These are phyloP conservation scores for Phytomonas sp. DNA, from an alignment of 208 protist species.

Conservation along the genomic window DNA sequence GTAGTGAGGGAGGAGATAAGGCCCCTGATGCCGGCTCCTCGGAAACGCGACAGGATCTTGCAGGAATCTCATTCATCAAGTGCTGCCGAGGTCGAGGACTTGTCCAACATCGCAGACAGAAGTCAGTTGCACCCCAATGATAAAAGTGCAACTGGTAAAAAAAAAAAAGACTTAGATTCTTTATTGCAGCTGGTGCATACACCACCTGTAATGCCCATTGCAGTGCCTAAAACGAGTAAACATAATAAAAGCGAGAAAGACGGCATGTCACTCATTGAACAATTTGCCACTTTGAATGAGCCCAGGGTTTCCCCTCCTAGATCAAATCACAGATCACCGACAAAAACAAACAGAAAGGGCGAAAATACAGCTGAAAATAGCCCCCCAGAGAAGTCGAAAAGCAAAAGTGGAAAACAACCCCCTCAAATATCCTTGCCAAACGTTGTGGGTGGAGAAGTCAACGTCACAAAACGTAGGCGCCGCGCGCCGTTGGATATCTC, in stretches of 20 bases:
- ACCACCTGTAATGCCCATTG: no score
- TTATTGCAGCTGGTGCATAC: no score
- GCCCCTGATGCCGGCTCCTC: no score
- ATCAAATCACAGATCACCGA: neutral
- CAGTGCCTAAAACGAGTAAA: no score
- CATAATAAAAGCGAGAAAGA: neutral
- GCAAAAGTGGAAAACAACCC: neutral
- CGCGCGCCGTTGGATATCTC: constrained; percentile 32
- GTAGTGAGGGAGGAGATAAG: no score
- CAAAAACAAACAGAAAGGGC: neutral
- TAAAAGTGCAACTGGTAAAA: no score
- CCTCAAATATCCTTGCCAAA: neutral
- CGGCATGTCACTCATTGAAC: neutral
- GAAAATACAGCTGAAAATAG: neutral
- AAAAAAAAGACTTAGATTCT: no score
- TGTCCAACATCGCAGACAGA: no score
- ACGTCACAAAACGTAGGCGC: constrained; percentile 10
- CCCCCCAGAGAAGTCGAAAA: neutral
- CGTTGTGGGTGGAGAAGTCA: neutral
- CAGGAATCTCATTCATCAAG: no score
- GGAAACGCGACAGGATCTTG: no score
- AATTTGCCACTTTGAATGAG: neutral
- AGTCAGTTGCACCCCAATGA: no score
- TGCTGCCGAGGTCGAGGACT: no score
- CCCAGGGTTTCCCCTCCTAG: neutral